These are phyloP conservation scores for Prunus fruticosa DNA, from an alignment of 306 rosid species.

Conservation along the genomic window DNA sequence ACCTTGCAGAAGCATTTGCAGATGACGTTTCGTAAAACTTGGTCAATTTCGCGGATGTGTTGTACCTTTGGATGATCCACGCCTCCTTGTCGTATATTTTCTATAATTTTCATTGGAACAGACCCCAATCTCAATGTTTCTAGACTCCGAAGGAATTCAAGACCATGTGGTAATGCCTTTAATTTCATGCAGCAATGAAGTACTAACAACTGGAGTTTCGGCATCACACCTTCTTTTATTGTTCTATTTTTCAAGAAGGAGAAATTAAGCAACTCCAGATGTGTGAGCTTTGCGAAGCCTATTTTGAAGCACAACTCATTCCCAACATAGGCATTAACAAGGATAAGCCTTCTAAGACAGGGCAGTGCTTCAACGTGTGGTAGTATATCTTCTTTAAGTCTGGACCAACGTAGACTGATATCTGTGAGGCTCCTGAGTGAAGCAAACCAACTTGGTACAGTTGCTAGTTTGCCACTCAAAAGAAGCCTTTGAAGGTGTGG, in stretches of 20 bases:
- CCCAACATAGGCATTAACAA: not conserved
- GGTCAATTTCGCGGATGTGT: not conserved
- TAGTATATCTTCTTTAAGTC: conserved; percentile 2
- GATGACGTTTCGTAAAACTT: not conserved
- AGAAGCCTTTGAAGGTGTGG: not conserved
- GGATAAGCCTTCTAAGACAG: not conserved
- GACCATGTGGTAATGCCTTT: conserved; percentile 3
- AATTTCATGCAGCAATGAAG: not conserved
- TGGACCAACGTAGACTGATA: conserved; percentile 8
- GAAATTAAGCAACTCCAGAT: not conserved
- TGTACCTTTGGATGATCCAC: not conserved
- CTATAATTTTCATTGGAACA: not conserved
- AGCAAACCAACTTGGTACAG: conserved; percentile 4
- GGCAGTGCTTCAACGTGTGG: not conserved
- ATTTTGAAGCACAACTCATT: not conserved
- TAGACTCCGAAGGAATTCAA: not conserved
- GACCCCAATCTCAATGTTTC: not conserved
- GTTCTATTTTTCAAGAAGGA: not conserved
- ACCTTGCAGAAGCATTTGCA: too few relatives aligned
- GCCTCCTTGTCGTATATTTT: not conserved
- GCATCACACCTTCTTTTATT: conserved; percentile 7
- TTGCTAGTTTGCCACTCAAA: conserved; percentile 8
- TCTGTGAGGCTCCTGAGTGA: not conserved
- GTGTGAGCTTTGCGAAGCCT: conserved; percentile 9
- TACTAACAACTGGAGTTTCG: not conserved